Percentiles rank a stretch among this genome's conserved stretches.
Conservation (phyloP, 2,329 filamentous ascomycete genomes). For the Diplodia seriata region DNA sequence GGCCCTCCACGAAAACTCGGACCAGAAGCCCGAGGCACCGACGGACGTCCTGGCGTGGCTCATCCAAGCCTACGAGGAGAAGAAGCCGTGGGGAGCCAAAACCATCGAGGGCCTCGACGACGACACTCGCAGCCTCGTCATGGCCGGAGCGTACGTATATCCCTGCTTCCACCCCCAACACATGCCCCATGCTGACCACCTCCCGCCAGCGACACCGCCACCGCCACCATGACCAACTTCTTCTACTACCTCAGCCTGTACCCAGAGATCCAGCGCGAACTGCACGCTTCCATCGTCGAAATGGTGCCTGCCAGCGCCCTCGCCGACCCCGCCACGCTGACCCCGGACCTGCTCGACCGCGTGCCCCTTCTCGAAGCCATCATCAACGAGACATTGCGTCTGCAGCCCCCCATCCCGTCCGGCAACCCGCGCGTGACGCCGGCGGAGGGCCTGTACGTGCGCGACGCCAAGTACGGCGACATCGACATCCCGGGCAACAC, state of each 20-base stretch:
- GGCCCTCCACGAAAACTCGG: not conserved
- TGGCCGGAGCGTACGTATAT: conserved; percentile 24
- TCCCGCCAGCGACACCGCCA: conserved; percentile 50
- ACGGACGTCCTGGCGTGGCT: conserved; percentile 20
- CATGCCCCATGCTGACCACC: not conserved
- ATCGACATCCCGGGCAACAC: conserved; percentile 43
- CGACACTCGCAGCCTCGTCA: conserved; percentile 22
- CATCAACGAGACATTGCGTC: conserved; percentile 52
- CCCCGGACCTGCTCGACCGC: conserved; percentile 13
- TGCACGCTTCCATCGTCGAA: conserved; percentile 45
- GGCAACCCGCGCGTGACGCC: conserved; percentile 49
- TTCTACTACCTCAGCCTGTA: conserved; percentile 56
- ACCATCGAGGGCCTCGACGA: conserved; percentile 22
- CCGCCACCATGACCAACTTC: conserved; percentile 50
- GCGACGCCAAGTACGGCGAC: conserved; percentile 40
- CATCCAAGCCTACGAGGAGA: conserved; percentile 26
- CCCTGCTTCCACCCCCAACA: not conserved
- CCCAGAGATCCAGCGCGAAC: conserved; percentile 42
- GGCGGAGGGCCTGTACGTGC: conserved; percentile 47
- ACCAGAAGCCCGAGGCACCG: not conserved
- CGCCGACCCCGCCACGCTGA: conserved; percentile 46
- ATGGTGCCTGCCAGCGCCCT: conserved; percentile 48
- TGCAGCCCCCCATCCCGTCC: conserved; percentile 50
- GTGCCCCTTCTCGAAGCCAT: conserved; percentile 49
- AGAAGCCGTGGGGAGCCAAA: conserved; percentile 1